These are phyloP conservation scores for Plasmopara viticola DNA, from an alignment of 352 stramenopile genomes.

Conservation along the genomic window DNA sequence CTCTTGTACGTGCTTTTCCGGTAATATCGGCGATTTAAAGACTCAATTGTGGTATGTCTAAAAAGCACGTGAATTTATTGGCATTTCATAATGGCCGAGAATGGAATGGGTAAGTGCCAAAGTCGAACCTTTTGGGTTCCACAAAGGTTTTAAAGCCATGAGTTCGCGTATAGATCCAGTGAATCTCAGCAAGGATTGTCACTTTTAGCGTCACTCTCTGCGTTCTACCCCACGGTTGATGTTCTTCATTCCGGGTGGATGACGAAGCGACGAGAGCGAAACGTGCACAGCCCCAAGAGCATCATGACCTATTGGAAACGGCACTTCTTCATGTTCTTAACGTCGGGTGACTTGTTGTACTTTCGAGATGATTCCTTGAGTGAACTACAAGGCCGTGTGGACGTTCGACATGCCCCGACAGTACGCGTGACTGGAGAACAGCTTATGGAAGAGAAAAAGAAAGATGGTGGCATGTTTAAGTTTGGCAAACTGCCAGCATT, in stretches of 20 bases:
- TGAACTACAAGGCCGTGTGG: conserved; percentile 66
- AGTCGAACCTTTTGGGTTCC: too few species aligned
- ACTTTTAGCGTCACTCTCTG: conserved; percentile 63
- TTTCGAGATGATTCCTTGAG: conserved; percentile 69
- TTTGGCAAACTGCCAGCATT: conserved; percentile 54
- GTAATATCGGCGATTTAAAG: too few species aligned
- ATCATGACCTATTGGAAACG: conserved; percentile 85
- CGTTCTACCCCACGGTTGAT: conserved; percentile 69
- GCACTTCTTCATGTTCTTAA: conserved; percentile 74
- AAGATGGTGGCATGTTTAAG: conserved; percentile 62
- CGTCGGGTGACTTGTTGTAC: conserved; percentile 67
- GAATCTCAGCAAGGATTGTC: conserved; percentile 75
- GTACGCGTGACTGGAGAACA: conserved; percentile 71
- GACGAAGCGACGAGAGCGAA: conserved; percentile 69
- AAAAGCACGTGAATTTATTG: conserved; percentile 55
- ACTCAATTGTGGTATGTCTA: too few species aligned
- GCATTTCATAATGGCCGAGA: conserved; percentile 73
- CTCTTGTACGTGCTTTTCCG: conserved; percentile 30
- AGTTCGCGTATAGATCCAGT: conserved; percentile 29
- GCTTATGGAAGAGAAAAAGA: conserved; percentile 69
- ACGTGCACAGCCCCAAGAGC: conserved; percentile 59
- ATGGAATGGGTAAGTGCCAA: conserved; percentile 38
- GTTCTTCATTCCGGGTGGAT: conserved; percentile 66
- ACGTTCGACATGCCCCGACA: conserved; percentile 70
- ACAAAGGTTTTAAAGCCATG: neutral